Evolutionary conservation across 176 grass and related monocot genomes (phyloP), one percentile per base, ranked within the genome.

Genomic region (Oryza longistaminata): DNA sequence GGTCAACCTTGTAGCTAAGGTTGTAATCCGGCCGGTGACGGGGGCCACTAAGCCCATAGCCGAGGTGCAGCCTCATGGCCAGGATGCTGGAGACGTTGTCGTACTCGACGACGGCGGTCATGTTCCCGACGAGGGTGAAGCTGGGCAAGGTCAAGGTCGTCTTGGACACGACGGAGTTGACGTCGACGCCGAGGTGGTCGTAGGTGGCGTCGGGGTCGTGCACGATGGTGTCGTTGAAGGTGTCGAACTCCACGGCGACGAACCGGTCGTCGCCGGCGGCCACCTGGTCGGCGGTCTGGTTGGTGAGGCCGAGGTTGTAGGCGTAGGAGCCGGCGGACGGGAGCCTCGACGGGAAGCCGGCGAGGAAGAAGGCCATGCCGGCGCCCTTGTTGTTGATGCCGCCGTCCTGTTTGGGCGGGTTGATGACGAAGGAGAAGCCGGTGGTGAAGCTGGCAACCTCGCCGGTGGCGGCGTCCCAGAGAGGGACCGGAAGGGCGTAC

Each of bases 341-440:
- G 15, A 80, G 1, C 17, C 52, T 55, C 6, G 78, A 80, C 0
- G 65, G 78, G 44, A 37, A 69, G 44, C 19, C 0, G 44, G 27
- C 44, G 78, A 80, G 65, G 78, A 80, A 80, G 78, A 80, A 80
- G 9, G 78, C 44, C 78, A 80, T 69, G 16, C 78, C 78, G 19
- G 2, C 1, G 16, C 65, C 78, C 64, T 68, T 80, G 44, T 80
- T 68, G 26, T 68, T 19, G 50, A 53, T 53, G 50, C 16, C 45
- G 45, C 45, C 45, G 45, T 11, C 45, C 10, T 11, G 0, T 40
- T 40, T 40, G 0, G 13, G 50, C 14, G 52, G 74, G 1, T 16
- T 0, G 77, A 80, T 68, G 10, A 0, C 0, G 77, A 80, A 68
- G 16, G 42, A 33, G 64, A 80, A 80, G 64, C 43, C 9, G 26